Base-by-base conservation (phyloP, 495 filamentous ascomycete genomes). In the Geoglossum glabrum region DNA sequence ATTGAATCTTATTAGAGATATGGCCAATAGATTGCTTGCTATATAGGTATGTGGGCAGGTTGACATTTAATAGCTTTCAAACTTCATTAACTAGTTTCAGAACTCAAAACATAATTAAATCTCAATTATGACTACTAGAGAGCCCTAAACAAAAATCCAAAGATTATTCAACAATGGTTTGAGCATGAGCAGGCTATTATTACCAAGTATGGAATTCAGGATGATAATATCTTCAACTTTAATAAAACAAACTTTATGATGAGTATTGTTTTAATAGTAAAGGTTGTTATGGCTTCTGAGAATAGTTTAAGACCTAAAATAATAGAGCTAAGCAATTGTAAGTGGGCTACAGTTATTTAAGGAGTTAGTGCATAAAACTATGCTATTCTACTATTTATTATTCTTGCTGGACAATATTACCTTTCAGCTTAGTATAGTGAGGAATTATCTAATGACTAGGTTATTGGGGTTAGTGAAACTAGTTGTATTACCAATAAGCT, bases 141-240 rank as follows among this genome's bases (percentile, higher is more conserved):
- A 34, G 31, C 31, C 5, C 31, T 5, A 34, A 34, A 5, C 11
- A 11, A 34, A 34, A 11, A 34, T 34, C 31, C 11, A 34, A 11
- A 34, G 31, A 5, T 34, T 5, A 34, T 34, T 34, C 11, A 11
- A 11, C 5, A 34, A 11, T 34, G 11, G 46, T 50, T 50, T 50
- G 15, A 50, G 19, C 15, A 15, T 27, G 15, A 6, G 9, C 46
- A 50, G 46, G 46, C 5, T 50, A 50, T 15, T 6, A 15, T 50
- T 50, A 15, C 54, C 7, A 57, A 56, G 27, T 56, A 59, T 46
- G 49, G 26, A 6, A 59, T 59, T 36, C n/a, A 26, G 8, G 23
- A 57, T 36, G 50, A 56, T 17, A 23, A 57, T 57, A 57, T 57
- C 13, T 59, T 57, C 51, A 59, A 57, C 51, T 59, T 59, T 57